Percentiles rank a stretch among this genome's conserved stretches.
Evolutionary conservation across 2,329 filamentous ascomycete species (phyloP).

Genomic region (Penicillium sp.): DNA sequence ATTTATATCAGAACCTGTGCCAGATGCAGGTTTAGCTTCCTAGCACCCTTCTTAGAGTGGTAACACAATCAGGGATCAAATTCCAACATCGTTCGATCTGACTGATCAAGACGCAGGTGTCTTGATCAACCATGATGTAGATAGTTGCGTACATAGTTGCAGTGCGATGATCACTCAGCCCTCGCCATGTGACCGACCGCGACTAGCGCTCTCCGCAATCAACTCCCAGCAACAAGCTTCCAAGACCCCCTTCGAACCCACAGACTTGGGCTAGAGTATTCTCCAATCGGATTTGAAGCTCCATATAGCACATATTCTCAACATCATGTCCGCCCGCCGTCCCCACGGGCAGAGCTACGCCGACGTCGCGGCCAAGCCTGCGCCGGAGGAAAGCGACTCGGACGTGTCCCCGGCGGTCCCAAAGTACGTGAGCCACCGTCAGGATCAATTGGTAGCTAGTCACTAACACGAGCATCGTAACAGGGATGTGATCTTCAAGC

Average conservation of each 20-base stretch:
- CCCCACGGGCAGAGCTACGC: constrained; percentile 31
- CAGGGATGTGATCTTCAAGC: constrained; percentile 79
- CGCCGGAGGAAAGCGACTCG: constrained; percentile 55
- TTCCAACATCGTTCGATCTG: too few relatives aligned
- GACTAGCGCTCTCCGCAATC: background rate
- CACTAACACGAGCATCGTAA: constrained; percentile 34
- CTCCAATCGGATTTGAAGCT: background rate
- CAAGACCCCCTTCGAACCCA: background rate
- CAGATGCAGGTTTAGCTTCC: too few relatives aligned
- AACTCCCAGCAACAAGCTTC: background rate
- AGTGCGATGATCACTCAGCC: too few relatives aligned
- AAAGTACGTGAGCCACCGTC: constrained; percentile 55
- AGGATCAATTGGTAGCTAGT: background rate
- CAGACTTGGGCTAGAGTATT: background rate
- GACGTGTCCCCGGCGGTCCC: constrained; percentile 81
- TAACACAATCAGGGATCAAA: too few relatives aligned
- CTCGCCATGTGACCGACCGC: background rate
- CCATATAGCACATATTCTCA: constrained; percentile 4
- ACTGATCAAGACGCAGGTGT: too few relatives aligned
- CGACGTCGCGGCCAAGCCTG: constrained; percentile 30
- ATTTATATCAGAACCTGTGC: too few relatives aligned
- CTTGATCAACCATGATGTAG: too few relatives aligned
- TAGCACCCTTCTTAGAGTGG: too few relatives aligned
- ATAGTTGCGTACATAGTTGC: too few relatives aligned
- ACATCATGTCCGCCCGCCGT: constrained; percentile 33